Conservation (phyloP, 768 basidiomycete species). For the Piloderma croceum region DNA sequence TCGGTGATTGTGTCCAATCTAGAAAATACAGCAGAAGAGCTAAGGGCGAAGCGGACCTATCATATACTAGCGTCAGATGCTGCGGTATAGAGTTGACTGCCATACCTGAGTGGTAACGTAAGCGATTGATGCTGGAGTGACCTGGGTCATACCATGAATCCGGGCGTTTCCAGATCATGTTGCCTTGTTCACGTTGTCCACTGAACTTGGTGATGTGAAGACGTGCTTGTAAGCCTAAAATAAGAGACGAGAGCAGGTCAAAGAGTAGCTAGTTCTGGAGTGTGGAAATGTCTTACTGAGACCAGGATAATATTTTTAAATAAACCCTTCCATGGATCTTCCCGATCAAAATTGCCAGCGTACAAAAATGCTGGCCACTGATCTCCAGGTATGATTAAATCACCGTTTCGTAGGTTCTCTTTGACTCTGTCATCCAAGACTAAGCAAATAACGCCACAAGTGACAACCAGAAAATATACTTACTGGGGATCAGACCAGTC, state of each 20-base stretch:
- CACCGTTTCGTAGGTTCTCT: not conserved
- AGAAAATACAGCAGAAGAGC: not conserved
- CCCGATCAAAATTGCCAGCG: not conserved
- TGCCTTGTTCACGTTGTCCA: not conserved
- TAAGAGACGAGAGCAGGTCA: not conserved
- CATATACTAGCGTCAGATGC: not conserved
- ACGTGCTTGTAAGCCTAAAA: not conserved
- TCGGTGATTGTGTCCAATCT: not conserved
- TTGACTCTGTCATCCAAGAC: not conserved
- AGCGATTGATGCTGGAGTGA: not conserved
- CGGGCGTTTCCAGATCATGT: not conserved
- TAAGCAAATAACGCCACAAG: not conserved
- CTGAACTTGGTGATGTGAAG: not conserved
- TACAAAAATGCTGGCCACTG: not conserved
- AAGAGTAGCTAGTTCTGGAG: too few relatives aligned
- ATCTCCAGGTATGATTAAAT: not conserved
- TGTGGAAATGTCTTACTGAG: not conserved
- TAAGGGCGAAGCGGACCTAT: not conserved
- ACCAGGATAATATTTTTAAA: not conserved
- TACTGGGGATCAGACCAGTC: not conserved
- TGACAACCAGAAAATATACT: not conserved
- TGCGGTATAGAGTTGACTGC: not conserved
- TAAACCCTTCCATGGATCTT: not conserved
- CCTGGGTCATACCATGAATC: not conserved
- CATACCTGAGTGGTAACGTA: not conserved